Evolutionary conservation across 306 rosid genomes (phyloP).

Genomic region (Ormosia semicastrata): DNA sequence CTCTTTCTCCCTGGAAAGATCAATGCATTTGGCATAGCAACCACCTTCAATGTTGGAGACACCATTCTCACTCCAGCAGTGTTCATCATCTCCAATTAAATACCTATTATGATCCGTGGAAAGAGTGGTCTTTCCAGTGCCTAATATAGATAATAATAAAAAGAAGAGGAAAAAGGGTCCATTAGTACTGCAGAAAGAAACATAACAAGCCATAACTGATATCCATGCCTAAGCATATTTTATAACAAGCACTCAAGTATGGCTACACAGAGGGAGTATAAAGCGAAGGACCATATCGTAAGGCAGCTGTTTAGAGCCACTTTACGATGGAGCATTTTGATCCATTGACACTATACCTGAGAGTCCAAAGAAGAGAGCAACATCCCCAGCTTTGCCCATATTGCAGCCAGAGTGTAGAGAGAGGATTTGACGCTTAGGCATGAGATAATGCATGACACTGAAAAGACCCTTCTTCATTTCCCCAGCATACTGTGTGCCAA

Average conservation of each 20-base stretch:
- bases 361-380: slow-evolving; percentile 92
- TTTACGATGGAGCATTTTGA: neutral
- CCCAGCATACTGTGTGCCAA: slow-evolving; percentile 95
- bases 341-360: slow-evolving; percentile 53
- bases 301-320: too few species aligned
- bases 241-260: neutral
- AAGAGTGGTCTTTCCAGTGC: slow-evolving; percentile 86
- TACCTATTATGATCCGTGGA: slow-evolving; percentile 80
- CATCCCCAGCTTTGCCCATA: slow-evolving; percentile 82
- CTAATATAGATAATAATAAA: slow-evolving; percentile 31
- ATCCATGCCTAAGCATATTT: neutral
- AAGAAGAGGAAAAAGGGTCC: neutral
- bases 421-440: slow-evolving; percentile 80
- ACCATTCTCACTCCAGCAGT: slow-evolving; percentile 81
- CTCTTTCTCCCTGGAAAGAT: slow-evolving; percentile 75
- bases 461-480: slow-evolving; percentile 97
- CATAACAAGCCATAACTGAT: neutral
- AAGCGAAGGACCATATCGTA: too few species aligned
- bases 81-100: slow-evolving; percentile 90
- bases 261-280: neutral
- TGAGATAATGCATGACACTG: slow-evolving; percentile 88
- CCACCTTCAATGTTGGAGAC: slow-evolving; percentile 96
- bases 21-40: slow-evolving; percentile 92
- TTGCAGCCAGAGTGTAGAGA: slow-evolving; percentile 93
- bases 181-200: neutral